These are phyloP conservation scores for Cylindrodendrum hubeiense DNA, from an alignment of 2,329 filamentous ascomycete species.

Conservation along the genomic window DNA sequence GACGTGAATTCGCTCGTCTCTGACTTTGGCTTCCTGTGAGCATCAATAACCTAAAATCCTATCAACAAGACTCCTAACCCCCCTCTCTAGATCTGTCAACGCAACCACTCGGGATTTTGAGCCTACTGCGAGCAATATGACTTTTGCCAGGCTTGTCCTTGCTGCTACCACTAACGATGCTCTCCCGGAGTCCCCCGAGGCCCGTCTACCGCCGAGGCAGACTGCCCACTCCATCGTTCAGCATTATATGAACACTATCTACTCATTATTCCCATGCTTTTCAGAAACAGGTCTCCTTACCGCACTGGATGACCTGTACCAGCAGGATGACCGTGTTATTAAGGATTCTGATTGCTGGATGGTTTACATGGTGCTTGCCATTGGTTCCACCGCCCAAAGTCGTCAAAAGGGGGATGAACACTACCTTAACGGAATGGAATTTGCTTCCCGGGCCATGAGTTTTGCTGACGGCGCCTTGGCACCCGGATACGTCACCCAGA, in stretches of 20 bases:
- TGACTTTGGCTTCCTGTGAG: slow-evolving; percentile 91
- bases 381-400: slow-evolving; percentile 81
- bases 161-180: slow-evolving; percentile 83
- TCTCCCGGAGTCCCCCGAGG: slow-evolving; percentile 72
- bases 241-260: slow-evolving; percentile 87
- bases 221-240: slow-evolving; percentile 78
- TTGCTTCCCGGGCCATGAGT: slow-evolving; percentile 74
- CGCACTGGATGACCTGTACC: slow-evolving; percentile 85
- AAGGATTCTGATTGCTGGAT: slow-evolving; percentile 84
- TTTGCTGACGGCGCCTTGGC: slow-evolving; percentile 86
- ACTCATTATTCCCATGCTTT: slow-evolving; percentile 84
- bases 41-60: neutral
- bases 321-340: slow-evolving; percentile 72
- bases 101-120: slow-evolving; percentile 95
- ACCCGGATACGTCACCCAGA: slow-evolving; percentile 86
- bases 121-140: slow-evolving; percentile 88
- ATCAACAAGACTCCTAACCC: slow-evolving; percentile 18
- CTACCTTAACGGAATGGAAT: slow-evolving; percentile 68
- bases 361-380: slow-evolving; percentile 89
- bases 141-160: slow-evolving; percentile 88
- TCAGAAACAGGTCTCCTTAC: slow-evolving; percentile 82
- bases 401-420: slow-evolving; percentile 75
- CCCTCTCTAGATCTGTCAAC: slow-evolving; percentile 81
- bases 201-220: slow-evolving; percentile 78
- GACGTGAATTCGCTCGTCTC: slow-evolving; percentile 94